A percentile compares a stretch with the other conserved stretches of the same genome.
Conservation (phyloP, 768 basidiomycete species). For the Sutorius australiensis region DNA sequence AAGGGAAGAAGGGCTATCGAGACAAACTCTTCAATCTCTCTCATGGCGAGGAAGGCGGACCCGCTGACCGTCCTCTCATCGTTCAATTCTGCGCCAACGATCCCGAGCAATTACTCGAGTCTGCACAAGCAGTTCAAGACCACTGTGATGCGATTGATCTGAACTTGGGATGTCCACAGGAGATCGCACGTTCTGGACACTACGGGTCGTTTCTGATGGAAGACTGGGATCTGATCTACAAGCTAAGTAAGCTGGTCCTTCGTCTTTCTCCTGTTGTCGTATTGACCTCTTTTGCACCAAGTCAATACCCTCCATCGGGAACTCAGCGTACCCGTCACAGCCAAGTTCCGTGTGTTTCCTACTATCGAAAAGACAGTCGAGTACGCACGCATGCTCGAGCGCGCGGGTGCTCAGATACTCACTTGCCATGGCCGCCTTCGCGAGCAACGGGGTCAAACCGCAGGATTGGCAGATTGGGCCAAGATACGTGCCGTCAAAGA, state of each 20-base stretch:
- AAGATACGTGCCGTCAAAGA: constrained; percentile 90
- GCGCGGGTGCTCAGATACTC: constrained; percentile 91
- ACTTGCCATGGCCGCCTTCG: constrained; percentile 90
- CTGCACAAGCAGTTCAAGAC: constrained; percentile 72
- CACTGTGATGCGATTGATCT: constrained; percentile 93
- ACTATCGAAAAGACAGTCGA: constrained; percentile 83
- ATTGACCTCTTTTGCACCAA: constrained; percentile 28
- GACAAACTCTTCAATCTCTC: constrained; percentile 65
- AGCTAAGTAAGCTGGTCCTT: constrained; percentile 53
- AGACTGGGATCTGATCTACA: constrained; percentile 87
- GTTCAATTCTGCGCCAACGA: constrained; percentile 95
- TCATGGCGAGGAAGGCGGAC: constrained; percentile 77
- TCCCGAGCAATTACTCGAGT: constrained; percentile 67
- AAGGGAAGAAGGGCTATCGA: constrained; percentile 43
- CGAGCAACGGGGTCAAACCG: constrained; percentile 86
- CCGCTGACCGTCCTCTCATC: constrained; percentile 75
- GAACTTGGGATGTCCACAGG: constrained; percentile 93
- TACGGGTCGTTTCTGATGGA: constrained; percentile 94
- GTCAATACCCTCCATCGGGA: constrained; percentile 85
- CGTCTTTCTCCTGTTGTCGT: background rate
- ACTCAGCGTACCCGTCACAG: constrained; percentile 89
- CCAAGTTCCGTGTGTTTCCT: constrained; percentile 91
- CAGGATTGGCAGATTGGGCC: constrained; percentile 83
- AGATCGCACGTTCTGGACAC: constrained; percentile 81
- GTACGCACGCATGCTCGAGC: constrained; percentile 94